Evolutionary conservation across 345 rosid genomes (phyloP).

Genomic region (Lepidium africanum): DNA sequence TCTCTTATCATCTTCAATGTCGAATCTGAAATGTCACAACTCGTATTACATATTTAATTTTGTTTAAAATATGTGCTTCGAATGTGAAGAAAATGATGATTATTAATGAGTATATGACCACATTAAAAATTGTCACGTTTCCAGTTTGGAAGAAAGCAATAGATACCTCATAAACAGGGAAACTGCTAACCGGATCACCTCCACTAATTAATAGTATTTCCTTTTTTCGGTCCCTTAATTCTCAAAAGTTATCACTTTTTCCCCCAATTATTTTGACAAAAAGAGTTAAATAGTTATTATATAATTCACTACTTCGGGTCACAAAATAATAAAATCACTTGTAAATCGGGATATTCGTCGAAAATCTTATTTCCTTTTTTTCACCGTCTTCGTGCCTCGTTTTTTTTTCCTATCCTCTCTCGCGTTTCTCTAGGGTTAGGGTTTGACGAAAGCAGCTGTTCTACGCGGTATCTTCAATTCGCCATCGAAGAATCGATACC

Average conservation of each 20-base stretch:
- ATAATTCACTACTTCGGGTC: neutral
- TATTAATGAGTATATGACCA: neutral
- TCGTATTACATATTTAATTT: neutral
- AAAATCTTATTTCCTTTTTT: neutral
- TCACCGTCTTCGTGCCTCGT: neutral
- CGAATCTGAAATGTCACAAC: neutral
- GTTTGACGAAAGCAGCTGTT: constrained; percentile 14
- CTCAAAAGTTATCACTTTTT: neutral
- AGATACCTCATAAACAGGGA: too few species aligned
- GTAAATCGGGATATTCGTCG: constrained; percentile 7
- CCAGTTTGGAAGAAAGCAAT: neutral
- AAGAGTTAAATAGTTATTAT: neutral
- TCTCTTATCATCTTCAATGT: neutral
- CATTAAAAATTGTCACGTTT: neutral
- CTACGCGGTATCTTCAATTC: constrained; percentile 11
- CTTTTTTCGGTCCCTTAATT: constrained; percentile 11
- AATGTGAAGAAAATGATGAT: neutral
- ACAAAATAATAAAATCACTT: neutral
- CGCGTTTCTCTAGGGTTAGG: constrained; percentile 11
- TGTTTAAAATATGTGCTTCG: neutral
- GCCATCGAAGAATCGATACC: neutral
- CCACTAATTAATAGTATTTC: neutral
- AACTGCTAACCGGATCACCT: too few species aligned
- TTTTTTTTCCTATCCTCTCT: neutral
- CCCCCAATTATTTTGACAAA: neutral